Conservation (phyloP, 805 yeast species). For the Sugiyamaella smithiae region DNA sequence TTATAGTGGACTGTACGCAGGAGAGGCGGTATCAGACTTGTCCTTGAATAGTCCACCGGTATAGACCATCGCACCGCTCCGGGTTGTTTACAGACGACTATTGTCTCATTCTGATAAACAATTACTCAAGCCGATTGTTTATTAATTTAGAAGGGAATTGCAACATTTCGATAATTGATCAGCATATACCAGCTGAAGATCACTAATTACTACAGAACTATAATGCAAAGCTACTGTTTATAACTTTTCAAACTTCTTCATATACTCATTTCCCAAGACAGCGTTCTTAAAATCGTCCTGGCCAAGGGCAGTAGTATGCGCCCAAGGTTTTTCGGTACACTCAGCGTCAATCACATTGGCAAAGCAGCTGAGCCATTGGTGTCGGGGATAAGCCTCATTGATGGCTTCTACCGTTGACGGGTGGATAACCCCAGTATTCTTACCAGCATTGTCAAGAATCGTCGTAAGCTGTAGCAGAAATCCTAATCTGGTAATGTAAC, state of each 20-base stretch:
- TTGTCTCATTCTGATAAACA: too few species aligned
- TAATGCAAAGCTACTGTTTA: too few species aligned
- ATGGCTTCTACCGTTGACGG: conserved; percentile 22
- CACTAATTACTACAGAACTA: too few species aligned
- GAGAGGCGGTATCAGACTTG: too few species aligned
- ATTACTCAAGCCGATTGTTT: too few species aligned
- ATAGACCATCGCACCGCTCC: too few species aligned
- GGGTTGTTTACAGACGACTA: too few species aligned
- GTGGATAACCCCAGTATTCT: conserved; percentile 17
- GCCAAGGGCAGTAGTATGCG: conserved; percentile 22
- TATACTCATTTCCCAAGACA: conserved; percentile 13
- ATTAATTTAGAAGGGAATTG: too few species aligned
- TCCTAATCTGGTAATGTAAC: conserved; percentile 24
- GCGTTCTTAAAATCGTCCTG: conserved; percentile 14
- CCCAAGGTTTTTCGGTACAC: conserved; percentile 25
- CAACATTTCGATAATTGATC: too few species aligned
- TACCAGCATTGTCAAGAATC: conserved; percentile 21
- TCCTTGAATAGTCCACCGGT: too few species aligned
- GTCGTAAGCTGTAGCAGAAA: conserved; percentile 25
- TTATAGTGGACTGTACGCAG: too few species aligned
- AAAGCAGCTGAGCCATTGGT: conserved; percentile 25
- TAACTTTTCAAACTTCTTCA: conserved; percentile 8
- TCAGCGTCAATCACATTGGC: conserved; percentile 21
- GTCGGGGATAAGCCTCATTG: conserved; percentile 20
- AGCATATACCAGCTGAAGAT: too few species aligned